Evolutionary conservation across 2,329 filamentous ascomycete species (phyloP).

Genomic region (Thielaviopsis euricoi): DNA sequence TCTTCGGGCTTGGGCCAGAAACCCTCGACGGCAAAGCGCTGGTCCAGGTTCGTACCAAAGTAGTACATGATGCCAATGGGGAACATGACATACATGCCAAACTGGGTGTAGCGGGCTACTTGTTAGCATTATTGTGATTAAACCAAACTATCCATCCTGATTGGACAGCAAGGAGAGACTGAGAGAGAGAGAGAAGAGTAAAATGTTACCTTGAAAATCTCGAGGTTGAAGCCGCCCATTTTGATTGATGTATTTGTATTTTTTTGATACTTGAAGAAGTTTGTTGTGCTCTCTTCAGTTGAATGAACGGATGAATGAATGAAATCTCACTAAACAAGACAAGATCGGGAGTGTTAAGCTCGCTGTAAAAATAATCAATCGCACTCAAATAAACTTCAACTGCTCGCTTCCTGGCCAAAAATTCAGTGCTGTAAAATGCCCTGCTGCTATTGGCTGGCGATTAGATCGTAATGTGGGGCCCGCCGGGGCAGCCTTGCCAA

Average conservation of each 20-base stretch:
- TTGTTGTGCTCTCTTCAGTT: neutral
- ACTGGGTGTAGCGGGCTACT: conserved; percentile 35
- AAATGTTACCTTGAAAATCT: conserved; percentile 69
- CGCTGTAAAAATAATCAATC: neutral
- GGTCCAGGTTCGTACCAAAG: conserved; percentile 95
- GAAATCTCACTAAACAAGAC: too few species aligned
- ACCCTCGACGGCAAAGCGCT: conserved; percentile 69
- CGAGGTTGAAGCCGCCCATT: conserved; percentile 77
- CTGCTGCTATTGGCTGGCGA: neutral
- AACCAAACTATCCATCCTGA: too few species aligned
- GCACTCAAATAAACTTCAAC: neutral
- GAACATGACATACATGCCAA: conserved; percentile 97
- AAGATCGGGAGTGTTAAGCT: too few species aligned
- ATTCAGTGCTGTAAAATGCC: neutral
- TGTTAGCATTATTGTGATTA: neutral
- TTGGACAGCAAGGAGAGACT: too few species aligned
- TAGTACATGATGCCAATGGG: conserved; percentile 99
- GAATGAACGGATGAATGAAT: too few species aligned
- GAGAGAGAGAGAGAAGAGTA: neutral
- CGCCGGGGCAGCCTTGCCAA: neutral
- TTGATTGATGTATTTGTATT: conserved; percentile 13
- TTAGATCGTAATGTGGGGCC: neutral
- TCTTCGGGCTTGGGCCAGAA: conserved; percentile 85
- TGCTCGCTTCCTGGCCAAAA: neutral
- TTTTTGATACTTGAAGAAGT: neutral